Base-by-base conservation (phyloP, 2,329 filamentous ascomycete genomes). In the Fusarium hainanense region DNA sequence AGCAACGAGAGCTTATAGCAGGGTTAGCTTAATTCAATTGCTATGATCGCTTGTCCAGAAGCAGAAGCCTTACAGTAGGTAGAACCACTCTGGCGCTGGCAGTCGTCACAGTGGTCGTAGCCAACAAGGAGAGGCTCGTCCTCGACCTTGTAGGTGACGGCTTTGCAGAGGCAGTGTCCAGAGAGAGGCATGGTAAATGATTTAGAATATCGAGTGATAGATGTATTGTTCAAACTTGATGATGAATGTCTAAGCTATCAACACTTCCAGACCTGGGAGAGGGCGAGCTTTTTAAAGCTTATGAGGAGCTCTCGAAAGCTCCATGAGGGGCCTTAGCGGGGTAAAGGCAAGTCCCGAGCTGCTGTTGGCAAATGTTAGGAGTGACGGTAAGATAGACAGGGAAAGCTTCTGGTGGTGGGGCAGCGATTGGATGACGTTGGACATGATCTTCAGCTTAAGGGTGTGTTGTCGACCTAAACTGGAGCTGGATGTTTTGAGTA, bases 101-200 rank as follows among this genome's bases (percentile, higher is more conserved):
- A 92, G 80, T 91, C 89, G 76, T 92, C 89, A 75, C 89, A 92
- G 83, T 92, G 89, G 77, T 92, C 90, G 78, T 92, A 91, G 69
- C 86, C 89, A 54, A 87, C 87, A 78, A 86, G 44, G 57, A 86
- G 75, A 55, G 85, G 85, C 50, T 79, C 81, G 27, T 87, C 85
- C 77, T 85, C 84, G 52, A 79, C 82, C 76, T 85, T 85, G 85
- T 93, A 94, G 77, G 90, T 92, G 80, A 91, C 87, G 75, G 87
- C 85, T 78, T 89, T 89, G 85, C 89, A 92, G 70, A 92, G 88
- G 78, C 89, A 92, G 85, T 92, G 89, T 79, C 89, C 89, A 57
- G 85, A 85, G 77, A 91, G 84, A 87, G 85, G 82, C 89, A 91
- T 91, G 67, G 69, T 88, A 81, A 63, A 54, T 63, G 43, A 51